Evolutionary conservation across 1,139 yeast genomes (phyloP), one percentile per base, ranked within the genome.

Genomic region (Kurtzmaniella quercitrusa): DNA sequence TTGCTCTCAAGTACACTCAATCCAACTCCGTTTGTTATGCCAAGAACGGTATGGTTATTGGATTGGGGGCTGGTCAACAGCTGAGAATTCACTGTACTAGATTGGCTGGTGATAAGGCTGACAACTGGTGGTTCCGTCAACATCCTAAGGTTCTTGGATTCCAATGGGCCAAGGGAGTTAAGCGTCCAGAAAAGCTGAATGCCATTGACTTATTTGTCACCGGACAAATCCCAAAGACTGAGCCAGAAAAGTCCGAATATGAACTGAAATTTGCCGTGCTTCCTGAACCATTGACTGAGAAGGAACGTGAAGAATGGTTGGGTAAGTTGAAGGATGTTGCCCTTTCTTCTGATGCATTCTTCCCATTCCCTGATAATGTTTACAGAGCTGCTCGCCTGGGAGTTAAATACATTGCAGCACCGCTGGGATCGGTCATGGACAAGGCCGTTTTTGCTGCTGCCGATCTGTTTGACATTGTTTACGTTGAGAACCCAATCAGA

Each of bases 341-440:
- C 9, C 77, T 90, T 57, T 85, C 97, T 15, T 89, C 97, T 3
- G 98, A 93, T 66, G 98, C 98, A 36, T 93, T 93, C 81, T 93
- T 93, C 95, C 98, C 98, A 70, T 93, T 93, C 93, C 95, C 98
- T 53, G 98, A 93, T 70, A 93, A 94, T 62, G 96, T 94, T 56
- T 90, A 91, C 81, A 82, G 98, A 68, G 98, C 98, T 50, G 96
- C 84, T 45, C 83, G 88, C 74, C 85, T 95, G 21, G 98, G 98
- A 65, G 98, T 90, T 57, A 89, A 87, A 70, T 93, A 74, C 72
- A 78, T 93, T 61, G 95, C 96, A 57, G 98, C 98, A 43, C 96
- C 98, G 50, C 81, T 95, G 43, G 98, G 98, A 43, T 89, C 97
- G 15, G 97, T 94, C 51, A 93, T 89, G 91, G 98, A 93, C 70